These are phyloP conservation scores for Aegilops speltoides DNA, from an alignment of 176 grass and related monocot species.

Conservation along the genomic window DNA sequence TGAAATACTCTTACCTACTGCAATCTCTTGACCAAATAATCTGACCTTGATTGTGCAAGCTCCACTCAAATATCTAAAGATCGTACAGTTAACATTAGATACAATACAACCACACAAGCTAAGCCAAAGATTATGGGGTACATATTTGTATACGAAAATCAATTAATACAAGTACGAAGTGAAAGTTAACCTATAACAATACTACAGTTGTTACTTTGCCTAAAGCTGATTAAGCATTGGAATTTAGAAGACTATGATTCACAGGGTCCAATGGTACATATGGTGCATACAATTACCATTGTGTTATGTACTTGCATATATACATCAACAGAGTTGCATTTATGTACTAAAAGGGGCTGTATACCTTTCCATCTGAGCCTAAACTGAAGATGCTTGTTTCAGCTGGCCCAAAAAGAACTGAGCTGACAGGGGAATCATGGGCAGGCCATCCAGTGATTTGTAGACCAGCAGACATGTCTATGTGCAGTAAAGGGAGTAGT, in stretches of 20 bases:
- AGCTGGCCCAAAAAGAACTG: constrained; percentile 86
- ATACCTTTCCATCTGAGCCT: constrained; percentile 89
- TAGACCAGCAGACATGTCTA: constrained; percentile 98
- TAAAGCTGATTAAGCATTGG: not conserved
- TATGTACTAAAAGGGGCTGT: constrained; percentile 21
- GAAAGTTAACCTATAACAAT: not conserved
- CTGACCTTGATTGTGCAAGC: constrained; percentile 96
- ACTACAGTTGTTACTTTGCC: not conserved
- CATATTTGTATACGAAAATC: not conserved
- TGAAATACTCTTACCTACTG: constrained; percentile 58
- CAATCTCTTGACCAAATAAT: constrained; percentile 94
- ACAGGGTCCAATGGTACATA: not conserved
- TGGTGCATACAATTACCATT: not conserved
- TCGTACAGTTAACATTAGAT: constrained; percentile 8
- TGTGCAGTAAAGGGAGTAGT: constrained; percentile 49
- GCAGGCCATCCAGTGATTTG: constrained; percentile 99
- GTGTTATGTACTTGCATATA: not conserved
- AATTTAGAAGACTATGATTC: not conserved
- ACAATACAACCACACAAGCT: constrained; percentile 9
- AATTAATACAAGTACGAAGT: not conserved
- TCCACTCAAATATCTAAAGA: constrained; percentile 98
- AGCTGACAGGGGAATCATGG: constrained; percentile 86
- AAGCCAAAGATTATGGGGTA: constrained; percentile 24
- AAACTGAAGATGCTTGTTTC: constrained; percentile 98
- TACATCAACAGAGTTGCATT: not conserved